A percentile compares a stretch with the other conserved stretches of the same genome.
Evolutionary conservation across 768 basidiomycete species (phyloP).

Genomic region (Harrya chromipes): DNA sequence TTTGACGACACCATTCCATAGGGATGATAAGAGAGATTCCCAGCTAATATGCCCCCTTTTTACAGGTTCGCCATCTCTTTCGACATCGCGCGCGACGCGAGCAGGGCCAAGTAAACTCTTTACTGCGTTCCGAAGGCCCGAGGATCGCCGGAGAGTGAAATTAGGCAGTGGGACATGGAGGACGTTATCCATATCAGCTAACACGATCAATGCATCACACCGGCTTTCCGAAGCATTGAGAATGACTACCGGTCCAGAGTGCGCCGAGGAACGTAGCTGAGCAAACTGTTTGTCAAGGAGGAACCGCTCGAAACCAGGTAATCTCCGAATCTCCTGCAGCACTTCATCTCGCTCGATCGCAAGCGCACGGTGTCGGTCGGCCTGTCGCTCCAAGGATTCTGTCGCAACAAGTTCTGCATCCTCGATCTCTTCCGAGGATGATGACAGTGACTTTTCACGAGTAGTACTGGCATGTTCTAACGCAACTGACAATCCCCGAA

Average conservation of each 20-base stretch:
- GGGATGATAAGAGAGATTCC: conserved; percentile 1
- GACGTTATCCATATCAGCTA: not conserved
- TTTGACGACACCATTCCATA: conserved; percentile 11
- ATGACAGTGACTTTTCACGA: not conserved
- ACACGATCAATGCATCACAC: conserved; percentile 32
- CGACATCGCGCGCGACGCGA: not conserved
- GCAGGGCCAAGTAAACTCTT: not conserved
- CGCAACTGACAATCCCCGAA: not conserved
- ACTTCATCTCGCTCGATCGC: conserved; percentile 5
- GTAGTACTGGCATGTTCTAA: not conserved
- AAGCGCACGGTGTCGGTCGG: conserved; percentile 1
- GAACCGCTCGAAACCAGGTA: conserved; percentile 6
- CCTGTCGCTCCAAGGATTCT: not conserved
- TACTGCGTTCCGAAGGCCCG: not conserved
- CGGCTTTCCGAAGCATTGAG: conserved; percentile 28
- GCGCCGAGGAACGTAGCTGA: conserved; percentile 13
- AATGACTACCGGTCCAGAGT: conserved; percentile 29
- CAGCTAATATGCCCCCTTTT: not conserved
- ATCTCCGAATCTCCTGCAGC: not conserved
- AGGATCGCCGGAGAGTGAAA: conserved; percentile 1
- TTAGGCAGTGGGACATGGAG: conserved; percentile 5
- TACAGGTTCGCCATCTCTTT: not conserved
- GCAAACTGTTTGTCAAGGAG: not conserved
- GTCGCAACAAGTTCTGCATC: not conserved
- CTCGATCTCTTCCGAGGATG: not conserved